phyloP scores from a whole-genome alignment of 768 basidiomycete species.

The Phlebiopsis flavidoalba region DNA sequence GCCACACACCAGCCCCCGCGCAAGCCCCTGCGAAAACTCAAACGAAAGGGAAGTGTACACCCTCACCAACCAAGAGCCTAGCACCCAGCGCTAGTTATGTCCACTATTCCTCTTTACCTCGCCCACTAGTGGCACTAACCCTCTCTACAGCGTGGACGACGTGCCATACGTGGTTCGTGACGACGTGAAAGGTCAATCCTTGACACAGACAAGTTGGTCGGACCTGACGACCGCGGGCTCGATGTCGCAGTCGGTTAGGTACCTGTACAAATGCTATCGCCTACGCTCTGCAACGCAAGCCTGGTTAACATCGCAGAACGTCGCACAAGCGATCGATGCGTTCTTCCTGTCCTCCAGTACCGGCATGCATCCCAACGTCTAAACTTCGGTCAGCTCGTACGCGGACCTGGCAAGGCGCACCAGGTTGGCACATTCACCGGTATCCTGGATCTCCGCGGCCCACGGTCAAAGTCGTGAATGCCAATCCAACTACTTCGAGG shows the following conservation, averaged over 20 bases:
- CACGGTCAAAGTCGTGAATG: conserved; percentile 12
- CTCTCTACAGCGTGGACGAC: conserved; percentile 31
- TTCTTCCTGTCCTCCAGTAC: conserved; percentile 44
- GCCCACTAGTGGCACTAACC: not conserved
- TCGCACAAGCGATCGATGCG: conserved; percentile 32
- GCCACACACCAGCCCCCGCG: conserved; percentile 27
- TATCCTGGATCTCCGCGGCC: conserved; percentile 46
- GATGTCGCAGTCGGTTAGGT: conserved; percentile 40
- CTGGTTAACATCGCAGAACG: conserved; percentile 32
- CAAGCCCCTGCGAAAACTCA: conserved; percentile 22
- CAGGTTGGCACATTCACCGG: conserved; percentile 47
- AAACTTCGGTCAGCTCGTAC: conserved; percentile 50
- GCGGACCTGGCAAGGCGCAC: conserved; percentile 41
- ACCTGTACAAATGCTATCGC: conserved; percentile 42
- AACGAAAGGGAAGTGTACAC: conserved; percentile 33
- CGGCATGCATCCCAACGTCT: conserved; percentile 48
- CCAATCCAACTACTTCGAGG: conserved; percentile 37
- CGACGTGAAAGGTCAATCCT: conserved; percentile 53
- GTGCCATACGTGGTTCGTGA: conserved; percentile 47
- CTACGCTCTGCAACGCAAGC: conserved; percentile 30
- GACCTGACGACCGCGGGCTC: conserved; percentile 28
- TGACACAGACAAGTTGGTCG: conserved; percentile 43
- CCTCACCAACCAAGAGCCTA: conserved; percentile 42
- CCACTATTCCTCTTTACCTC: too few species aligned
- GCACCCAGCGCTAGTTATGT: conserved; percentile 50